Conservation (phyloP, 2,329 filamentous ascomycete genomes). For the Ophiostoma novo-ulmi region DNA sequence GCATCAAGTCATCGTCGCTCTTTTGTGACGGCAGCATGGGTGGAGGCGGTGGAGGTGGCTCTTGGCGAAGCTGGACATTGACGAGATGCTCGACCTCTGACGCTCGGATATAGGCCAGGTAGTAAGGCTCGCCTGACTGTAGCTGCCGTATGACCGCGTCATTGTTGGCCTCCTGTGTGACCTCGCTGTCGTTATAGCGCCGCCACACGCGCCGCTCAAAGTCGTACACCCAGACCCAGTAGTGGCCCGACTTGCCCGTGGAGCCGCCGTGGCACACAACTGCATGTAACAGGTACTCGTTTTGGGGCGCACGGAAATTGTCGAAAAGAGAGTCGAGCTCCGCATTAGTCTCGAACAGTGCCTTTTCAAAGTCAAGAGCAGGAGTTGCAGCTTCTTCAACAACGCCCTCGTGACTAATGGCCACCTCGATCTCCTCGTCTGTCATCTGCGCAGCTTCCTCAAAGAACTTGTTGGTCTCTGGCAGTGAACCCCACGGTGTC, state of each 20-base stretch:
- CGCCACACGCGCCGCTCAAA: constrained; percentile 78
- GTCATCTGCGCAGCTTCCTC: constrained; percentile 18
- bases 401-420: constrained; percentile 17
- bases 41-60: not conserved
- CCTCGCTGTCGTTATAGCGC: constrained; percentile 85
- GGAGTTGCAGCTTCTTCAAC: not conserved
- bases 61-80: constrained; percentile 27
- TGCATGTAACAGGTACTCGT: constrained; percentile 79
- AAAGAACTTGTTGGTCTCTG: constrained; percentile 13
- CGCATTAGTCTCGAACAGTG: constrained; percentile 29
- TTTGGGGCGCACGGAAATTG: constrained; percentile 47
- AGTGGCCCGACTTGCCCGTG: constrained; percentile 69
- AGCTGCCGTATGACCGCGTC: constrained; percentile 66
- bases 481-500: not conserved
- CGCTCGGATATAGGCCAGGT: constrained; percentile 35
- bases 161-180: constrained; percentile 62
- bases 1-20: not conserved
- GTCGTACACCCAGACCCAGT: constrained; percentile 95
- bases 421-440: constrained; percentile 7
- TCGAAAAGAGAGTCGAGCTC: constrained; percentile 53
- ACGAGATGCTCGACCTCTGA: constrained; percentile 32
- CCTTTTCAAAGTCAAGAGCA: not conserved
- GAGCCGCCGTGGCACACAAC: constrained; percentile 85
- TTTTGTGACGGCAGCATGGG: not conserved
- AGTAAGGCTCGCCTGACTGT: constrained; percentile 62